Evolutionary conservation across 2,329 filamentous ascomycete species (phyloP).

Genomic region (Paraconiothyrium sp.): DNA sequence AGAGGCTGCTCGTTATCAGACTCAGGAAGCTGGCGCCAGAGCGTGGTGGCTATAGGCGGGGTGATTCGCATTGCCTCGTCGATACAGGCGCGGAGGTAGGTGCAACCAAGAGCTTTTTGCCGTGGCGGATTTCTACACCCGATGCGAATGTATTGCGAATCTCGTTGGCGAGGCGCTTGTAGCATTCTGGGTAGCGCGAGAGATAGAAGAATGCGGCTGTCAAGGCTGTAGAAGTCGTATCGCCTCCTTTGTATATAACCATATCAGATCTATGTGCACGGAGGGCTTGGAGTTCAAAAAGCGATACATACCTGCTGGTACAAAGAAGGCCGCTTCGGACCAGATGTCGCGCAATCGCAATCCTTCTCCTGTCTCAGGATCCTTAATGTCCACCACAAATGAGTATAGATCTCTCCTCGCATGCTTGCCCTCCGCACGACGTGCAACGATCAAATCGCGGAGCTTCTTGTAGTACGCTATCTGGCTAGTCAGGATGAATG

Average conservation of each 20-base stretch:
- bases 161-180: constrained; percentile 26
- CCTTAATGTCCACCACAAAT: constrained; percentile 49
- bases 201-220: constrained; percentile 49
- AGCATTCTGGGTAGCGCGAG: constrained; percentile 38
- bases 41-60: constrained; percentile 13
- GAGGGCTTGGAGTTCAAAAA: neutral
- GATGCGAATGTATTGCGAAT: constrained; percentile 23
- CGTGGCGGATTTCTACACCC: constrained; percentile 5
- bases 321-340: constrained; percentile 25
- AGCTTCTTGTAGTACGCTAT: constrained; percentile 17
- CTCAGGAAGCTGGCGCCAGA: constrained; percentile 18
- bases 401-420: constrained; percentile 51
- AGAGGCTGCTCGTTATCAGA: constrained; percentile 1
- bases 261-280: neutral
- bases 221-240: constrained; percentile 45
- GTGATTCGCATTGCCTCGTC: constrained; percentile 32
- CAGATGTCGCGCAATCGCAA: constrained; percentile 22
- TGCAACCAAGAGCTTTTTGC: constrained; percentile 22
- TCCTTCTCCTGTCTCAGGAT: constrained; percentile 46
- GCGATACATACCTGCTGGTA: constrained; percentile 20
- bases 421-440: constrained; percentile 16
- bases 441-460: constrained; percentile 17
- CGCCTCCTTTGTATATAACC: constrained; percentile 50
- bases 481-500: constrained; percentile 19
- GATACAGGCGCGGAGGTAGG: constrained; percentile 29